phyloP scores from a whole-genome alignment of 1,284 basidiomycete species.

The Ustilago hordei region DNA sequence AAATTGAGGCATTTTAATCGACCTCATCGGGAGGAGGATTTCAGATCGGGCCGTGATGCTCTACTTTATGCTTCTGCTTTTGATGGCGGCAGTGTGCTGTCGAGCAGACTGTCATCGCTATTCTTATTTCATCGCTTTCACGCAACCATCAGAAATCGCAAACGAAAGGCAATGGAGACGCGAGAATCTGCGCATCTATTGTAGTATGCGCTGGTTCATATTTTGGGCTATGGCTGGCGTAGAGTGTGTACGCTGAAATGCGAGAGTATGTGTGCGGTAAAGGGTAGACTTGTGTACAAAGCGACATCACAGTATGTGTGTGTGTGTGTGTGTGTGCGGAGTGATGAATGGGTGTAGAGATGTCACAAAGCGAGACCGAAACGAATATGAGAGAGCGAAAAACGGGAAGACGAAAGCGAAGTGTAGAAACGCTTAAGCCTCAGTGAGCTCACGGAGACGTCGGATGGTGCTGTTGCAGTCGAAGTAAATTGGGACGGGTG shows the following conservation, averaged over 20 bases:
- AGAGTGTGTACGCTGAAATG: slow-evolving; percentile 22
- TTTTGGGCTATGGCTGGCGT: slow-evolving; percentile 15
- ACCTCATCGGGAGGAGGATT: not conserved
- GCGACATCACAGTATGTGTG: slow-evolving; percentile 17
- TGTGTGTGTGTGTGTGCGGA: not conserved
- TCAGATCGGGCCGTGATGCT: not conserved
- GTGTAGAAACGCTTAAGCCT: slow-evolving; percentile 59
- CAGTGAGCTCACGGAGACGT: slow-evolving; percentile 69
- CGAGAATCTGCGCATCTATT: slow-evolving; percentile 19
- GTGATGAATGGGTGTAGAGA: not conserved
- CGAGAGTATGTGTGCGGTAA: slow-evolving; percentile 21
- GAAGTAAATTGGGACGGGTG: not conserved
- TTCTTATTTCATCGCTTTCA: not conserved
- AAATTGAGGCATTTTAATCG: not conserved
- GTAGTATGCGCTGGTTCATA: slow-evolving; percentile 12
- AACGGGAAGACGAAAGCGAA: slow-evolving; percentile 10
- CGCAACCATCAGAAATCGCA: not conserved
- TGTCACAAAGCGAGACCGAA: slow-evolving; percentile 27
- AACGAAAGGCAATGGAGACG: not conserved
- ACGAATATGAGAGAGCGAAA: slow-evolving; percentile 18
- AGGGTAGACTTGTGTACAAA: slow-evolving; percentile 43
- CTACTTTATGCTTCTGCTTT: not conserved
- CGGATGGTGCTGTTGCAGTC: slow-evolving; percentile 67
- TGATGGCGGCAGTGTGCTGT: no score
- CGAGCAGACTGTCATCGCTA: no score